Evolutionary conservation across 306 rosid species (phyloP).

Genomic region (Malus domestica): DNA sequence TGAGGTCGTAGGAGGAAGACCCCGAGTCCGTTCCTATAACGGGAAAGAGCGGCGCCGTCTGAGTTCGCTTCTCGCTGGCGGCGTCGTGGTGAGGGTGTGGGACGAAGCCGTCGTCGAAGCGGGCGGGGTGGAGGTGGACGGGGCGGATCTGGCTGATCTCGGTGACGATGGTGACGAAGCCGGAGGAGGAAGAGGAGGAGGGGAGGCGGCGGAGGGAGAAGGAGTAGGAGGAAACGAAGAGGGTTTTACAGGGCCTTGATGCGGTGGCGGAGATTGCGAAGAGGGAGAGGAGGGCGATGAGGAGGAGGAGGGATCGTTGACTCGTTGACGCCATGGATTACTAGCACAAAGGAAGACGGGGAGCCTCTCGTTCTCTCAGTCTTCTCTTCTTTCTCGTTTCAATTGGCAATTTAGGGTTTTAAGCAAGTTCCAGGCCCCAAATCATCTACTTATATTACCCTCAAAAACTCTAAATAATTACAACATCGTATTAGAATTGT

Average conservation of each 20-base stretch:
- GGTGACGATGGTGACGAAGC: conserved; percentile 41
- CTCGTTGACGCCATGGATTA: conserved; percentile 34
- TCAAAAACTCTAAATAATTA: too few species aligned
- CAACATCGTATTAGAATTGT: neutral
- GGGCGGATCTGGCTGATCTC: conserved; percentile 23
- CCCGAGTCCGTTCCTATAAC: conserved; percentile 12
- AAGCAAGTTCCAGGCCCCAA: neutral
- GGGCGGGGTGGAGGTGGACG: conserved; percentile 20
- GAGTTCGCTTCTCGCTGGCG: neutral
- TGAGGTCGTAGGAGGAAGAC: conserved; percentile 44
- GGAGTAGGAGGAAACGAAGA: conserved; percentile 60
- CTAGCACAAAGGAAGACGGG: neutral
- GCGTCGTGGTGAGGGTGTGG: neutral
- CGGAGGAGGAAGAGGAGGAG: conserved; percentile 21
- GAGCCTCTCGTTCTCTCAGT: neutral
- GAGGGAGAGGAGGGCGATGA: conserved; percentile 7
- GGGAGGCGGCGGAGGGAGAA: conserved; percentile 42
- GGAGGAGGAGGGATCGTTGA: conserved; percentile 17
- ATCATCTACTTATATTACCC: neutral
- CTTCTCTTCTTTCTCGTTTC: neutral
- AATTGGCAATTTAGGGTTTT: neutral
- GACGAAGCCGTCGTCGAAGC: conserved; percentile 6
- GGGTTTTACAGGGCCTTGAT: conserved; percentile 67
- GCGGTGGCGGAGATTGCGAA: conserved; percentile 32
- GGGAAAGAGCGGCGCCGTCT: neutral